Percentiles rank a stretch among this genome's conserved stretches.
Conservation (phyloP, 805 yeast genomes). For the Myxozyma kluyveri region DNA sequence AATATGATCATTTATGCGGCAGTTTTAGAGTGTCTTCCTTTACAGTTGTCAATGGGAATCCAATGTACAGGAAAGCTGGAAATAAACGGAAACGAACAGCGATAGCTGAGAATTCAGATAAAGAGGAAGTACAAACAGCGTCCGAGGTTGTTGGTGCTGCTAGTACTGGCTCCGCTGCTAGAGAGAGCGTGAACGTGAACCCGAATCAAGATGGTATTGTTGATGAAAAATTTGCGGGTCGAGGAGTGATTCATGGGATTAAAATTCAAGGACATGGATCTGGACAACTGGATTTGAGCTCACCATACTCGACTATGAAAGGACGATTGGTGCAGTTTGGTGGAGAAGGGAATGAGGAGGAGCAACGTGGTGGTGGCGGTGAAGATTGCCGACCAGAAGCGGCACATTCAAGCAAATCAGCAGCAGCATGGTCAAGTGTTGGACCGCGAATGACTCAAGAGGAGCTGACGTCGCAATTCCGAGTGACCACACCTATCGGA, state of each 20-base stretch:
- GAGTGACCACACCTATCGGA: slow-evolving; percentile 4
- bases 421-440: slow-evolving; percentile 21
- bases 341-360: background rate
- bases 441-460: slow-evolving; percentile 14
- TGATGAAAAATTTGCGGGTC: no score
- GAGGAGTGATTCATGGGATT: background rate
- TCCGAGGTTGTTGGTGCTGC: no score
- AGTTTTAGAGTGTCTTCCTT: slow-evolving; percentile 7
- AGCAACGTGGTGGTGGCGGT: no score
- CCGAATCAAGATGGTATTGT: background rate
- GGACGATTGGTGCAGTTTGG: background rate
- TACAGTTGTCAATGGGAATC: background rate
- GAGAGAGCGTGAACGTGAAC: no score
- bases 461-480: slow-evolving; percentile 20
- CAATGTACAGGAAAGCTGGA: background rate
- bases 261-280: no score
- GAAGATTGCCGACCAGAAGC: no score
- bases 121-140: no score
- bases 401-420: background rate
- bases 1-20: slow-evolving; percentile 19
- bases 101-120: no score
- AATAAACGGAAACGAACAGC: background rate
- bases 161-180: no score
- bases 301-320: background rate
- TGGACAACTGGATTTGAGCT: background rate